phyloP scores from a whole-genome alignment of 2,329 filamentous ascomycete species.

The Talaromyces sp. region DNA sequence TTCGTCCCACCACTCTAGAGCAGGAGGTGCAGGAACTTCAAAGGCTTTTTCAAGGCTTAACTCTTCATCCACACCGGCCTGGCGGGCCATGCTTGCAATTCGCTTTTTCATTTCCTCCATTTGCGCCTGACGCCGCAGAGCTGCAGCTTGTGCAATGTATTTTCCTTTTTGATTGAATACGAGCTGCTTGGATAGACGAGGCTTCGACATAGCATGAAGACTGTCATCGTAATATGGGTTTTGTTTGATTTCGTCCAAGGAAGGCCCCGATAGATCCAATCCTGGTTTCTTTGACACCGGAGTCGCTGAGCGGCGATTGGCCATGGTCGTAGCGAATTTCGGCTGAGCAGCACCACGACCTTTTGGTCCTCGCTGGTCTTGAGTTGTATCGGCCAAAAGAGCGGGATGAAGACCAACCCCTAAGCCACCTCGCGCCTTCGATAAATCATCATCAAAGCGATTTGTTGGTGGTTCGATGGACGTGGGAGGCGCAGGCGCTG shows the following conservation, averaged over 20 bases:
- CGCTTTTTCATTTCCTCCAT: constrained; percentile 92
- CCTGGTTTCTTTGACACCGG: constrained; percentile 42
- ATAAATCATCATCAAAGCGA: constrained; percentile 45
- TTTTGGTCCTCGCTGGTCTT: constrained; percentile 41
- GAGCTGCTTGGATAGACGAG: constrained; percentile 67
- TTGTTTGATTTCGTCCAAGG: constrained; percentile 53
- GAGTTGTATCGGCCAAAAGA: constrained; percentile 49
- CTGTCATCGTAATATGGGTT: constrained; percentile 82
- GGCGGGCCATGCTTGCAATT: constrained; percentile 80
- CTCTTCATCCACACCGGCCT: constrained; percentile 91
- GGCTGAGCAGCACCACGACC: constrained; percentile 43
- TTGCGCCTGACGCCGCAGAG: constrained; percentile 76
- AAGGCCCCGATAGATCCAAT: constrained; percentile 54
- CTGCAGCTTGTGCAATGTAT: constrained; percentile 91
- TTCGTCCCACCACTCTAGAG: constrained; percentile 97
- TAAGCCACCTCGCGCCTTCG: constrained; percentile 59
- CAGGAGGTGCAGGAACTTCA: constrained; percentile 74
- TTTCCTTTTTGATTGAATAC: constrained; percentile 95
- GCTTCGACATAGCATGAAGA: constrained; percentile 56
- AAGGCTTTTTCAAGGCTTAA: constrained; percentile 85
- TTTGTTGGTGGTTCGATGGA: constrained; percentile 32
- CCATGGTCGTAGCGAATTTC: constrained; percentile 52
- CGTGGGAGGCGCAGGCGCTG: constrained; percentile 20
- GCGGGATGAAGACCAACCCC: constrained; percentile 74
- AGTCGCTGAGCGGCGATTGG: constrained; percentile 49